Base-by-base conservation (phyloP, 495 filamentous ascomycete genomes). In the Glutinoglossum americanum region DNA sequence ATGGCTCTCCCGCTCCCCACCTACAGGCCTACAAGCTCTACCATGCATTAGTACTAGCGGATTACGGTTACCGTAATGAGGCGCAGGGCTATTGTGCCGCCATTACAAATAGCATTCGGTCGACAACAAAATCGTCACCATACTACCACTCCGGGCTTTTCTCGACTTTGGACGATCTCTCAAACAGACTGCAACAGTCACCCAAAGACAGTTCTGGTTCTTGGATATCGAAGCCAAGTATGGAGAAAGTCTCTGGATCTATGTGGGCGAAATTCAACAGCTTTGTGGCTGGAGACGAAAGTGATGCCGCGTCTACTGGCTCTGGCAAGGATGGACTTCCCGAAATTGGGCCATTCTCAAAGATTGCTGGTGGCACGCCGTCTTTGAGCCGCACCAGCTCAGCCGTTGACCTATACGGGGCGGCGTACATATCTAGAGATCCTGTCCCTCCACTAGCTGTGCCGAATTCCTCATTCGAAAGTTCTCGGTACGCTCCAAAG, bases 181-280 rank as follows among this genome's bases (percentile, higher is more conserved):
- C 78, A 64, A 83, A 81, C 56, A 78, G 92, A 25, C 73, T 97
- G 41, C 84, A 80, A 55, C 86, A 90, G 68, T 84, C 89, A 3
- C 85, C 87, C 25, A 85, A 80, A 60, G 87, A 92, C 60, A 71
- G 63, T 37, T 70, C 73, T 19, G 76, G 73, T 10, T 80, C 80
- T 3, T 95, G 89, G 87, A 89, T 97, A 44, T 84, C 87, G 0
- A 92, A 87, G 66, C 86, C 93, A 13, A 96, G 81, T 68, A 90
- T 96, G 76, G 88, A 92, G 66, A 94, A 89, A 65, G 86, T 97
- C 0, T 93, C 87, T 17, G 84, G 80, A 49, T 83, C 82, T 17
- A 79, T 96, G 67, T 90, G 85, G 80, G 84, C 81, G 55, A 85
- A 81, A 32, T 94, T 99, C 70, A 95, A 84, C 65, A 94, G 85